phyloP scores from a whole-genome alignment of 2,329 filamentous ascomycete species.

The Alternaria brassicicola region DNA sequence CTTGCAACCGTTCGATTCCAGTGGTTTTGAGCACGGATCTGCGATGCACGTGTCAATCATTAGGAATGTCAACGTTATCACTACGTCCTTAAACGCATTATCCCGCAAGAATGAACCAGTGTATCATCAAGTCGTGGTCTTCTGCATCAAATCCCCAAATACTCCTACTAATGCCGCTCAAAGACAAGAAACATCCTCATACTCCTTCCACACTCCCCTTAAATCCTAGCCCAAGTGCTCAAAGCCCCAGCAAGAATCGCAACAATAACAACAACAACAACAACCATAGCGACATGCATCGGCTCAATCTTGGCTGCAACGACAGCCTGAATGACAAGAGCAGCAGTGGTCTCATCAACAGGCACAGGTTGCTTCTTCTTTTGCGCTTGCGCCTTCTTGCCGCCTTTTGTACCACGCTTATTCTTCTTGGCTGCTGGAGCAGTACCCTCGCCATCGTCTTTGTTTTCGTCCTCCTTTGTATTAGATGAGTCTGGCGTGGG shows the following conservation, averaged over 20 bases:
- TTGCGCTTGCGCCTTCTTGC: background rate
- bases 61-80: background rate
- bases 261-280: background rate
- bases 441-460: background rate
- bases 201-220: background rate
- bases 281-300: background rate
- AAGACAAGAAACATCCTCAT: background rate
- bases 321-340: background rate
- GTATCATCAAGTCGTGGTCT: background rate
- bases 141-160: background rate
- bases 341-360: background rate
- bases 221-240: background rate
- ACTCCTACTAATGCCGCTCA: background rate
- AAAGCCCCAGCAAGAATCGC: background rate
- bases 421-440: background rate
- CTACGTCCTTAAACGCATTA: background rate
- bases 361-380: background rate
- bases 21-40: background rate
- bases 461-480: background rate
- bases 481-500: background rate
- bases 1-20: background rate
- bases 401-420: constrained; percentile 4
- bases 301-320: background rate
- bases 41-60: background rate
- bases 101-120: background rate